Evolutionary conservation across 1,284 basidiomycete species (phyloP).

Genomic region (Austroboletus niveus): DNA sequence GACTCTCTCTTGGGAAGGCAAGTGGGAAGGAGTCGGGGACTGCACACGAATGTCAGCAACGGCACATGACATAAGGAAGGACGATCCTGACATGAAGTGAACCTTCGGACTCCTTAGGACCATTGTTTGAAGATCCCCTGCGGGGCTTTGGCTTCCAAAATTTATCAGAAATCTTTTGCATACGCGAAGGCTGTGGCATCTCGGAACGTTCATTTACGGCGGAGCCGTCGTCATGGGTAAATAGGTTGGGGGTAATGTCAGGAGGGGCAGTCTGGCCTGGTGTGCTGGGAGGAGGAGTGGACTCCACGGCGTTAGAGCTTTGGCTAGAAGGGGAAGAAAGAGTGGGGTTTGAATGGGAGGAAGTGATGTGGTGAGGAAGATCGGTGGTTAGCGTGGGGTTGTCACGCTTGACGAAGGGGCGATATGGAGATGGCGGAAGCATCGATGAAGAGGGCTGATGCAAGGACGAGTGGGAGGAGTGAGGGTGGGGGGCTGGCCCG

Average conservation of each 20-base stretch:
- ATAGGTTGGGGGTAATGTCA: slow-evolving; percentile 39
- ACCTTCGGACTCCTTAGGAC: slow-evolving; percentile 28
- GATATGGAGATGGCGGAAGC: slow-evolving; percentile 27
- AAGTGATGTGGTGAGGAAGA: slow-evolving; percentile 35
- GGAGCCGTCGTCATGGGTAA: slow-evolving; percentile 36
- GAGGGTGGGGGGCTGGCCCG: slow-evolving; percentile 21
- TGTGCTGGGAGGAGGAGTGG: slow-evolving; percentile 64
- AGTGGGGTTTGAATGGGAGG: slow-evolving; percentile 43
- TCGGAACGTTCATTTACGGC: slow-evolving; percentile 31
- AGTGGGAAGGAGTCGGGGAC: slow-evolving; percentile 29
- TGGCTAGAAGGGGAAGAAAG: slow-evolving; percentile 66
- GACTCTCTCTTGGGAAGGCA: slow-evolving; percentile 41
- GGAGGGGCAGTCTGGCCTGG: slow-evolving; percentile 49
- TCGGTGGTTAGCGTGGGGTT: slow-evolving; percentile 41
- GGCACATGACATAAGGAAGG: not conserved
- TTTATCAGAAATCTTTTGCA: slow-evolving; percentile 29
- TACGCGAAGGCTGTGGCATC: slow-evolving; percentile 28
- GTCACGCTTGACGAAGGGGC: slow-evolving; percentile 19
- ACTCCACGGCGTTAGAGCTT: slow-evolving; percentile 57
- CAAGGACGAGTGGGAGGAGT: slow-evolving; percentile 25
- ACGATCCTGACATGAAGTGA: slow-evolving; percentile 26
- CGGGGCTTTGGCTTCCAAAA: slow-evolving; percentile 15
- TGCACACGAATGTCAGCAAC: slow-evolving; percentile 15
- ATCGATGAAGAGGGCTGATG: slow-evolving; percentile 23
- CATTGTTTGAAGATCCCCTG: slow-evolving; percentile 30